A percentile compares a stretch with the other conserved stretches of the same genome.
These are phyloP conservation scores for Colletotrichum euphorbiae DNA, from an alignment of 2,329 filamentous ascomycete species.

Conservation along the genomic window DNA sequence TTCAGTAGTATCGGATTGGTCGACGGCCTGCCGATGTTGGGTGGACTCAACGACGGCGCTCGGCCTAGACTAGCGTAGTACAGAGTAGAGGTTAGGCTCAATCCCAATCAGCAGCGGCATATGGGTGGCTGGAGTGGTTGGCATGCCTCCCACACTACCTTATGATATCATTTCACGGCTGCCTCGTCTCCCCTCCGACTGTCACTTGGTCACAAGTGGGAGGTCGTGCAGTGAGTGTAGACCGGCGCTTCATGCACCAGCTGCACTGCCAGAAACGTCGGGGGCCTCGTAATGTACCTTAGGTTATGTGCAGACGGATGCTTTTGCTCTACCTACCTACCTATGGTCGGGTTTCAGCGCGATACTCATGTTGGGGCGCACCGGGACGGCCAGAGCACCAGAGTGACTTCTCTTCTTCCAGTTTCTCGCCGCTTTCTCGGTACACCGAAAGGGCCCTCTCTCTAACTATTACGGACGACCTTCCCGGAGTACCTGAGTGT, in stretches of 20 bases:
- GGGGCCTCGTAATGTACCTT: background rate
- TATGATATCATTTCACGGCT: constrained; percentile 32
- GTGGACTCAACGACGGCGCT: constrained; percentile 9
- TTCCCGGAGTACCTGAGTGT: too few relatives aligned
- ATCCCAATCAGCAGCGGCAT: background rate
- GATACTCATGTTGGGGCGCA: background rate
- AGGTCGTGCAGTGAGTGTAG: constrained; percentile 1
- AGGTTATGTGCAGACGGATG: background rate
- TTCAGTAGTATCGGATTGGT: background rate
- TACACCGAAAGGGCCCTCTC: background rate
- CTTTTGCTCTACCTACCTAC: background rate
- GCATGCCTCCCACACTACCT: background rate
- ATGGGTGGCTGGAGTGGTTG: background rate
- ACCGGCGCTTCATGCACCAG: constrained; percentile 5
- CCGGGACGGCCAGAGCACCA: background rate
- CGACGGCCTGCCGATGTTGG: background rate
- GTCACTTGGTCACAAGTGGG: constrained; percentile 1
- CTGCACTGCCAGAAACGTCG: constrained; percentile 10
- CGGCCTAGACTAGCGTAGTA: too few relatives aligned
- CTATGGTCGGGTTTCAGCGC: background rate
- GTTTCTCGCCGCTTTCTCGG: background rate
- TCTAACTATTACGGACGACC: too few relatives aligned
- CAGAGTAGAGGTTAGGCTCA: constrained; percentile 16
- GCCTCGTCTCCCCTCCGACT: constrained; percentile 7
- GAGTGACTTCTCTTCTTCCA: background rate